Base-by-base conservation (phyloP, 2,329 filamentous ascomycete species). In the Penicillium hordei region DNA sequence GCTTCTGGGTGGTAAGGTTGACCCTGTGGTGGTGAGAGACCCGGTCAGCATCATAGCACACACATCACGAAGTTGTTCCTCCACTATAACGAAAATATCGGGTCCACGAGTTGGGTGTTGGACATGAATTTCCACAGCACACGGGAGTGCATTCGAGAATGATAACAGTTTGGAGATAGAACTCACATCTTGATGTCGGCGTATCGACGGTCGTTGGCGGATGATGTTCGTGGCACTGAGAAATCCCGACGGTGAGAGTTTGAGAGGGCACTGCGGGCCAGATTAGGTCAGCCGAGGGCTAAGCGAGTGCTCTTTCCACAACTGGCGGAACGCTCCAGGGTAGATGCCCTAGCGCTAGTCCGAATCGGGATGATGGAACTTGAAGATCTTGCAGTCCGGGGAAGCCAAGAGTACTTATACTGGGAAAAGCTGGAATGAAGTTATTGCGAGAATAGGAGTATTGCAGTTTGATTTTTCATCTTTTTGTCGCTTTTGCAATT, bases 1-100 rank as follows among this genome's bases (percentile, higher is more conserved):
- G 93, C 90, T 99, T 99, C 89, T 99, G 95, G 82, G 94, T 97
- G 83, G 89, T 89, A 83, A 99, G 90, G 82, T 97, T 97, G 90
- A 96, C 93, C 94, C 94, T 99, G 80, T 72, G 72, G 80, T 72
- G 72, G 63, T 60, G 58, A 51, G 50, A 60, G 61, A 66, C 63
- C 63, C 59, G 60, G 68, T 74, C 70, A 74, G 71, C 64, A 64
- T 70, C 60, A 66, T 59, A 64, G 64, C 55, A 57, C 62, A 62
- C 57, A 63, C 49, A 58, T 65, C 50, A 39, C 34, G 48, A 55
- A 54, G 49, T 55, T 51, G 56, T 56, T 57, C 50, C 53, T 60
- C 55, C 54, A 58, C 39, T 43, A 23, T 50, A 43, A 52, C 54
- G 57, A 63, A 57, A 52, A 46, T 49, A 52, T 65, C 55, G 57